A percentile compares a stretch with the other conserved stretches of the same genome.
phyloP scores from a whole-genome alignment of 345 rosid genomes.

The Rhodamnia rubescens region DNA sequence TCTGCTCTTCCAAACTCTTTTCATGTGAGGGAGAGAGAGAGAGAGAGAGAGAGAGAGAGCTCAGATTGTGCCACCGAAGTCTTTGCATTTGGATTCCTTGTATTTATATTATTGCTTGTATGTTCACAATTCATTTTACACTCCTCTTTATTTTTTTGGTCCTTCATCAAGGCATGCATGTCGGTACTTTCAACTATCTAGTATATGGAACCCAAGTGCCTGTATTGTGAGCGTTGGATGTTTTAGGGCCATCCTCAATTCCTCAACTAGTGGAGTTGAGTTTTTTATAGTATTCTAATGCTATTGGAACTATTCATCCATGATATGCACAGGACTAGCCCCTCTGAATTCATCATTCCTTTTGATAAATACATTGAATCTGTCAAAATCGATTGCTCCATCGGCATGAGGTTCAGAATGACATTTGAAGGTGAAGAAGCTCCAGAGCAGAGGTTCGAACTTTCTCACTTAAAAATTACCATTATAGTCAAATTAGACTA shows the following conservation, averaged over 20 bases:
- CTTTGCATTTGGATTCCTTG: neutral
- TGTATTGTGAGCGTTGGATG: neutral
- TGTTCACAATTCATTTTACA: neutral
- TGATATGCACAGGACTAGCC: constrained; percentile 30
- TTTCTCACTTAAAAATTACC: neutral
- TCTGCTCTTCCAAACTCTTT: neutral
- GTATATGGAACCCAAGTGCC: neutral
- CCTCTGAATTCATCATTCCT: constrained; percentile 38
- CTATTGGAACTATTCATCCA: neutral
- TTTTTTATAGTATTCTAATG: neutral
- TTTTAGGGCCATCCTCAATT: neutral
- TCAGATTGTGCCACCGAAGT: neutral
- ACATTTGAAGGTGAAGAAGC: constrained; percentile 50
- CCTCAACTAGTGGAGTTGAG: neutral
- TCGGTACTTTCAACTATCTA: neutral
- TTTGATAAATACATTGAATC: constrained; percentile 34
- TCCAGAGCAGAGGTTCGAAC: constrained; percentile 41
- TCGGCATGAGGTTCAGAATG: constrained; percentile 61
- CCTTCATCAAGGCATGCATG: neutral
- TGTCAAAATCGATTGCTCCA: constrained; percentile 20
- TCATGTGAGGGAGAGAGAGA: neutral
- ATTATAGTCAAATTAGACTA: neutral
- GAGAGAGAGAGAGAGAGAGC: neutral
- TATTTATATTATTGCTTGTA: neutral
- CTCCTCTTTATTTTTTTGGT: neutral